Evolutionary conservation across 2,329 filamentous ascomycete species (phyloP).

Genomic region (Drechslera avenae): DNA sequence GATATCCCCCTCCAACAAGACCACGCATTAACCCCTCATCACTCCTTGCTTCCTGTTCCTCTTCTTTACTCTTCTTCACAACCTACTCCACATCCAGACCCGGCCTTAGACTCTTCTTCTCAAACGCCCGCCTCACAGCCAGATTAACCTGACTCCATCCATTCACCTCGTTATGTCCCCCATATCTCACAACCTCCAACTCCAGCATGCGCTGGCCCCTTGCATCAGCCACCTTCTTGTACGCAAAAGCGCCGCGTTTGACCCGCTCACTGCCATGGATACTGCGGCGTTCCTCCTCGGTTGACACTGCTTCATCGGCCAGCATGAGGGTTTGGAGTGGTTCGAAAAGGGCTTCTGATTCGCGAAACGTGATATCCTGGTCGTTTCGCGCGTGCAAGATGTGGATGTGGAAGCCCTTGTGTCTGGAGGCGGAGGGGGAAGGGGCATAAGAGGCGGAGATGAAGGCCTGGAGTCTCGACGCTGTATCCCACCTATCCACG

Average conservation of each 20-base stretch:
- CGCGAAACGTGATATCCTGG: conserved; percentile 76
- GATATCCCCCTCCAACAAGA: conserved; percentile 19
- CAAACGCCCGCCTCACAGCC: conserved; percentile 70
- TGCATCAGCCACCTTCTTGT: conserved; percentile 38
- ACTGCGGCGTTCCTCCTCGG: conserved; percentile 35
- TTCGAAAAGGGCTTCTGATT: conserved; percentile 54
- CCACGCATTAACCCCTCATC: neutral
- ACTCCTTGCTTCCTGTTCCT: neutral
- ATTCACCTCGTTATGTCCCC: conserved; percentile 70
- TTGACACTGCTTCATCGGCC: conserved; percentile 25
- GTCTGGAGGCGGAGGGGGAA: neutral
- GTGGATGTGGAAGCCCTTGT: conserved; percentile 51
- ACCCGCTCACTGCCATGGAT: conserved; percentile 41
- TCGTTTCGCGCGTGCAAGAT: conserved; percentile 84
- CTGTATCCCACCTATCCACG: conserved; percentile 82
- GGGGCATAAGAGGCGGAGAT: conserved; percentile 1
- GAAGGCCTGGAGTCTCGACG: conserved; percentile 65
- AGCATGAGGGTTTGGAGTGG: conserved; percentile 35
- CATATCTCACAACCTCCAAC: conserved; percentile 52
- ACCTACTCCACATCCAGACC: conserved; percentile 37
- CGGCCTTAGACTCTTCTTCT: conserved; percentile 48
- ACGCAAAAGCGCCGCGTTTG: conserved; percentile 45
- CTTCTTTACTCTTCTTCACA: neutral
- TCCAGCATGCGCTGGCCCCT: conserved; percentile 41
- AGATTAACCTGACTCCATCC: conserved; percentile 67